Base-by-base conservation (phyloP, 169 alveolate species). In the Plasmodium sp. region DNA sequence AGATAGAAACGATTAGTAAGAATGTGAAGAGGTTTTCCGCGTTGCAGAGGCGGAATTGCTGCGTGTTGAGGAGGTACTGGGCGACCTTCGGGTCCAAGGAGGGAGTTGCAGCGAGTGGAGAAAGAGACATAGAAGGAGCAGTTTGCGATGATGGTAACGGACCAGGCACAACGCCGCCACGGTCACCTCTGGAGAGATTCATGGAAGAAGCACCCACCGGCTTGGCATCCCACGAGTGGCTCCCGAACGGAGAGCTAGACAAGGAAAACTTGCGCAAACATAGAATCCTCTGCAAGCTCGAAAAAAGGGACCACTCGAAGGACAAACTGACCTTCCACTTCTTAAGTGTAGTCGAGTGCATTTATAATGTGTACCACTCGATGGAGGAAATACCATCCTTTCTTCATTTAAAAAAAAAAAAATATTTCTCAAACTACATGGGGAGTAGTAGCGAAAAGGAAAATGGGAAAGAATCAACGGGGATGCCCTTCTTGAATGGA, bases 381-480 rank as follows among this genome's bases (percentile, higher is more conserved):
- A 90, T 90, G 33, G 91, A 80, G 2, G 90, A 90, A 39, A 90
- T 90, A 18, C 94, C 94, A 12, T 90, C 94, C 2, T 90, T 90
- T 36, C 54, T 90, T n/a, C 94, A 90, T 27, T 31, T 90, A 58
- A 80, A 45, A 62, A 62, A 90, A 43, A 33, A 67, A 51, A 62
- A 74, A 33, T n/a, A 84, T 34, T 5, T 75, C 16, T n/a, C 58
- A n/a, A 74, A 74, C 41, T n/a, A 18, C 56, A 36, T 67, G 39
- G 43, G 39, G 22, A 36, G 39, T 41, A 36, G 77, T 18, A 84
- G 77, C n/a, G 14, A 45, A 12, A 22, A 1, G 54, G 72, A 33
- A 14, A 31, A 10, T n/a, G 22, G 54, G n/a, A n/a, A 3, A 54
- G 54, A 31, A 36, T n/a, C 45, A 34, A 22, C 6, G 39, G 84